phyloP scores from a whole-genome alignment of 1,139 yeast species.

The Sugiyamaella novakii region DNA sequence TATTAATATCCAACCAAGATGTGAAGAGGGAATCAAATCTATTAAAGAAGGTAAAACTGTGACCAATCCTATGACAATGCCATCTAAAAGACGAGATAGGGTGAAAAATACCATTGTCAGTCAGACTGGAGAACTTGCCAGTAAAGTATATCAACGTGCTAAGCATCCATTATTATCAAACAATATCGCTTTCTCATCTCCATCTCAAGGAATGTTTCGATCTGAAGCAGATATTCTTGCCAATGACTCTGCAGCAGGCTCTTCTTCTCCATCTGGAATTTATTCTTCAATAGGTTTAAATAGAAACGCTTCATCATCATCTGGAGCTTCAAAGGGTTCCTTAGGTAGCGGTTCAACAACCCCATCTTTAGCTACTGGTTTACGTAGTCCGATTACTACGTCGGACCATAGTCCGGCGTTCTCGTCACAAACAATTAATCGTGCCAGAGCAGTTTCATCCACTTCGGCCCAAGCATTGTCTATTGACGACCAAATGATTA shows the following conservation, averaged over 20 bases:
- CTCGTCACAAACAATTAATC: conserved; percentile 19
- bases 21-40: conserved; percentile 37
- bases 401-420: conserved; percentile 6
- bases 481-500: conserved; percentile 18
- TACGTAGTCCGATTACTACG: conserved; percentile 19
- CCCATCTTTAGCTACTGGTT: conserved; percentile 4
- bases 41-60: conserved; percentile 38
- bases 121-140: conserved; percentile 28
- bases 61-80: conserved; percentile 34
- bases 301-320: conserved; percentile 18
- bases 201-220: conserved; percentile 36
- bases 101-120: conserved; percentile 27
- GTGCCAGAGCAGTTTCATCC: conserved; percentile 35
- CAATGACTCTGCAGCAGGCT: conserved; percentile 10
- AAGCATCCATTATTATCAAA: conserved; percentile 29
- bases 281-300: conserved; percentile 14
- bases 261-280: conserved; percentile 13
- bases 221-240: conserved; percentile 33
- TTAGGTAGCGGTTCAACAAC: conserved; percentile 12
- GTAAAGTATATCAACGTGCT: conserved; percentile 26
- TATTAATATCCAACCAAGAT: conserved; percentile 35
- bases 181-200: conserved; percentile 32
- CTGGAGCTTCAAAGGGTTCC: conserved; percentile 16
- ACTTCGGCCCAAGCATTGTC: conserved; percentile 34
- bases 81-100: conserved; percentile 30